Evolutionary conservation across 768 basidiomycete genomes (phyloP).

Genomic region (Hericium rajendrae): DNA sequence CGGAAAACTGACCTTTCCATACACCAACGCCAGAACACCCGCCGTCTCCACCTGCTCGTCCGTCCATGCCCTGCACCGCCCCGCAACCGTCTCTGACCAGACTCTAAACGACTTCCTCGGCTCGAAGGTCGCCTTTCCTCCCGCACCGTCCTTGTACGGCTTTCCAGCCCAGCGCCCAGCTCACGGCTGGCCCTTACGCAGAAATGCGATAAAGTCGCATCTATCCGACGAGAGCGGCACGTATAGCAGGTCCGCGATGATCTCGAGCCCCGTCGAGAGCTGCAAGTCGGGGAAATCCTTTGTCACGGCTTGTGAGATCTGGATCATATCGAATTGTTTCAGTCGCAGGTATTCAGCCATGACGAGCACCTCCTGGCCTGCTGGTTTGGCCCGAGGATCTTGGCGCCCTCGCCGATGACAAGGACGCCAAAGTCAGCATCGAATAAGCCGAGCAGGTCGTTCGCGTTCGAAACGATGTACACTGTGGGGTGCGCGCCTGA

Average conservation of each 20-base stretch:
- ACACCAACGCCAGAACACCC: constrained; percentile 68
- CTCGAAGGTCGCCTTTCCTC: constrained; percentile 37
- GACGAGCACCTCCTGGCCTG: constrained; percentile 73
- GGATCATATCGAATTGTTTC: constrained; percentile 60
- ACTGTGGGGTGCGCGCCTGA: constrained; percentile 62
- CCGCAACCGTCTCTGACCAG: constrained; percentile 69
- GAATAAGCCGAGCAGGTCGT: constrained; percentile 69
- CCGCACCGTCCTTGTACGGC: constrained; percentile 42
- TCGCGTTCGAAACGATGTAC: constrained; percentile 72
- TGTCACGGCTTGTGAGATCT: no score
- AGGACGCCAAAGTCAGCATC: constrained; percentile 71
- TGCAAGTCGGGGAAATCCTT: constrained; percentile 69
- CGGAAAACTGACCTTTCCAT: constrained; percentile 49
- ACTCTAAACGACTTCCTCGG: constrained; percentile 73
- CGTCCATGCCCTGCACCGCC: constrained; percentile 62
- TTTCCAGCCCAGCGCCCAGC: constrained; percentile 75
- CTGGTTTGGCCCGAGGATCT: constrained; percentile 58
- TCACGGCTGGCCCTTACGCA: constrained; percentile 65
- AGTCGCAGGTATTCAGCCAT: constrained; percentile 78
- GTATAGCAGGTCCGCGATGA: constrained; percentile 25
- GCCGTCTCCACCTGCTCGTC: constrained; percentile 81
- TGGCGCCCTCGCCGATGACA: constrained; percentile 61
- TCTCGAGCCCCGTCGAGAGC: constrained; percentile 28
- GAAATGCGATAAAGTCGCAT: constrained; percentile 72
- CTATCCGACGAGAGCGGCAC: constrained; percentile 67